Conservation (phyloP, 805 yeast species). For the Monosporozyma yasuniensis region DNA sequence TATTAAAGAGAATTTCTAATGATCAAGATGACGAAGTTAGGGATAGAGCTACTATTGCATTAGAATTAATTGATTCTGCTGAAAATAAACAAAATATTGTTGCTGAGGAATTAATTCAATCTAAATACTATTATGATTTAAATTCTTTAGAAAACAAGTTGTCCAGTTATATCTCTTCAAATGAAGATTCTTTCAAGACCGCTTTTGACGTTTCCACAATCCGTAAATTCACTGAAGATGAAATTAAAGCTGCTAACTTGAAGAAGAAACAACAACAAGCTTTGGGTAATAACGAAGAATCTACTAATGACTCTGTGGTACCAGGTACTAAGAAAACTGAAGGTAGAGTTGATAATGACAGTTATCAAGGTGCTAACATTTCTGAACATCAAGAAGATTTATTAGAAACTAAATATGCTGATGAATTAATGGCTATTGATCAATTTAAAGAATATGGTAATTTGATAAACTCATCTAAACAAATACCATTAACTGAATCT, state of each 20-base stretch:
- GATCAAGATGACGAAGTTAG: constrained; percentile 96
- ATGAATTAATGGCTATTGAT: constrained; percentile 60
- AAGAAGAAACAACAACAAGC: constrained; percentile 38
- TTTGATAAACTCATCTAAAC: constrained; percentile 59
- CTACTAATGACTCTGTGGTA: constrained; percentile 14
- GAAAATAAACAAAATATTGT: constrained; percentile 29
- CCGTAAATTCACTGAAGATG: constrained; percentile 59
- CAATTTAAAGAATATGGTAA: constrained; percentile 69
- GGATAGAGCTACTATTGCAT: constrained; percentile 87
- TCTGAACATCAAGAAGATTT: constrained; percentile 30
- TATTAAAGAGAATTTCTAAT: constrained; percentile 73
- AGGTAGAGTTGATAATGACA: constrained; percentile 17
- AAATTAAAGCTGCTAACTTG: constrained; percentile 54
- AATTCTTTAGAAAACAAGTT: constrained; percentile 71
- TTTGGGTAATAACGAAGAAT: constrained; percentile 20
- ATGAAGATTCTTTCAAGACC: constrained; percentile 32
- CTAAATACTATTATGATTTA: constrained; percentile 62
- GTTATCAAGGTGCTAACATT: constrained; percentile 22
- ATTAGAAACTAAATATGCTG: constrained; percentile 56
- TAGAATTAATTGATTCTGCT: constrained; percentile 49
- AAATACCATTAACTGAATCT: constrained; percentile 69
- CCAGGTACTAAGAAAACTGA: constrained; percentile 12
- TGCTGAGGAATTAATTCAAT: constrained; percentile 46
- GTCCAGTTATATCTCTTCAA: constrained; percentile 48
- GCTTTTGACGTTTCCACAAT: constrained; percentile 68